Percentiles rank a stretch among this genome's conserved stretches.
These are phyloP conservation scores for Emergomyces pasteurianus DNA, from an alignment of 2,329 filamentous ascomycete genomes.

Conservation along the genomic window DNA sequence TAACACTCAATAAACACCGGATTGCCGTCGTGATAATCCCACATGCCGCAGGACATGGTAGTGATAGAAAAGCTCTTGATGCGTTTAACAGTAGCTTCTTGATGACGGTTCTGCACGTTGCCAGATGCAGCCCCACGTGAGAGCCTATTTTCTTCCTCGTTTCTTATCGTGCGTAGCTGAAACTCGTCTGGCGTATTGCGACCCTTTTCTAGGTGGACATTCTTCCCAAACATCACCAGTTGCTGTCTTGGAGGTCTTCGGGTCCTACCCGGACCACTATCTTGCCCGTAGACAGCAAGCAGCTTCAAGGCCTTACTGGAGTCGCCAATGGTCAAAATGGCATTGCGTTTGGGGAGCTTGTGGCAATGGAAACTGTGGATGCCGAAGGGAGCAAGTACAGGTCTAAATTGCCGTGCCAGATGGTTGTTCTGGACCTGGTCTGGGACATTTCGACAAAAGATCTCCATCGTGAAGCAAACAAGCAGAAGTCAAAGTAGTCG, in stretches of 20 bases:
- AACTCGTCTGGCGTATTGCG: slow-evolving; percentile 11
- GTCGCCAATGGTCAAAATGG: slow-evolving; percentile 15
- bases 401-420: slow-evolving; percentile 13
- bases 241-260: slow-evolving; percentile 3
- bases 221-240: slow-evolving; percentile 11
- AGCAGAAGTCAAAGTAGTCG: too few species aligned
- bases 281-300: slow-evolving; percentile 11
- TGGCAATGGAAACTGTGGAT: slow-evolving; percentile 15
- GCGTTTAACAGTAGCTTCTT: slow-evolving; percentile 1
- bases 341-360: slow-evolving; percentile 12
- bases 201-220: slow-evolving; percentile 12
- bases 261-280: background rate
- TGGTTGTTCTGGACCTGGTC: slow-evolving; percentile 12
- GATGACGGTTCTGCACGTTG: background rate
- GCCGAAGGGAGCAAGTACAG: slow-evolving; percentile 11
- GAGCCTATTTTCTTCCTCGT: slow-evolving; percentile 12
- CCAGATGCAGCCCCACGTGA: background rate
- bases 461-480: slow-evolving; percentile 13
- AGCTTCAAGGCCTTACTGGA: slow-evolving; percentile 10
- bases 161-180: slow-evolving; percentile 9
- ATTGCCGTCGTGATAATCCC: slow-evolving; percentile 26
- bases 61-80: slow-evolving; percentile 11
- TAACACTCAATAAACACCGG: slow-evolving; percentile 33
- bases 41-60: slow-evolving; percentile 38
- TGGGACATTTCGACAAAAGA: slow-evolving; percentile 18